Evolutionary conservation across 805 yeast genomes (phyloP), one percentile per base, ranked within the genome.

Genomic region (Starmerella powellii): DNA sequence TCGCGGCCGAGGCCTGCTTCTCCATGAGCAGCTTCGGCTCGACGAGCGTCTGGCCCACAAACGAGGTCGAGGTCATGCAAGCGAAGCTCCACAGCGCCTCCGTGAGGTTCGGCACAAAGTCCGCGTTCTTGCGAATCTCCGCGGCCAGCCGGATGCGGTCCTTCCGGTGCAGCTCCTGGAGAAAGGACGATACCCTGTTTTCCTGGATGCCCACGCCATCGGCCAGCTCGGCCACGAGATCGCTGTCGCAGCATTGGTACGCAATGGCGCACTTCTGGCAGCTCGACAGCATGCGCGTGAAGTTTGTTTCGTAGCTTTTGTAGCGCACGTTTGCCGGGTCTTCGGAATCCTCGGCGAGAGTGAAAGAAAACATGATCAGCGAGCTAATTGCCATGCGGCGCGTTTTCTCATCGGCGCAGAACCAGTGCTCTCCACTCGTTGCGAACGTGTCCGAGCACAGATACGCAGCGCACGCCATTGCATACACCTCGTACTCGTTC

Each of bases 301-400:
- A 35, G 4, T 33, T 29, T 1, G 12, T 19, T 6, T 16, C 31
- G 20, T 41, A 47, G 6, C 11, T 13, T 3, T 24, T n/a, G 18
- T 34, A 39, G 19, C 37, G 24, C n/a, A 13, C 21, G 10, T 6
- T 15, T 2, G 44, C 45, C 8, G 35, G 35, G 31, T 37, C 42
- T 4, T 31, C 42, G 3, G 29, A 24, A 16, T 40, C 35, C 19
- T 44, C 46, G 6, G 43, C 31, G 2, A 31, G 24, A 10, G 23
- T 38, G 29, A 41, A 51, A 3, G 54, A 40, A 16, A 51, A 46
- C 41, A 50, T 31, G 4, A 42, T 20, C n/a, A 51, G 40, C 15
- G 55, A 50, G 32, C 34, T 36, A 13, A 40, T 24, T 3, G 55
- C 48, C 3, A 8, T 24, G 8, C 29, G 23, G 8, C 38, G 37